Evolutionary conservation across 1,139 yeast species (phyloP).

Genomic region (Yamadazyma conglobata): DNA sequence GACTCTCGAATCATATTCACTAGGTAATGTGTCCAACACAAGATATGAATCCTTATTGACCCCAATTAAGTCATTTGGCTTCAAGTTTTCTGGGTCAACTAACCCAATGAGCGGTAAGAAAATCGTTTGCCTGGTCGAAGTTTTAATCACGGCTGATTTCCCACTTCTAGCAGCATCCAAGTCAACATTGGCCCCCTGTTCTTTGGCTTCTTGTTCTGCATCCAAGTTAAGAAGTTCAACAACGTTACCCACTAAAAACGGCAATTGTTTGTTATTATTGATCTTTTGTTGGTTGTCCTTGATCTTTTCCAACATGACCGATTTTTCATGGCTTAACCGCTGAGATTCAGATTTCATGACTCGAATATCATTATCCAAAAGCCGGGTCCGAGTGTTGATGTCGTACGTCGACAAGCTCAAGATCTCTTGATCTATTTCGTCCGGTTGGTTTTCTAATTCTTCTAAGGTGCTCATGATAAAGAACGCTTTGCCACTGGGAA

Average conservation of each 20-base stretch:
- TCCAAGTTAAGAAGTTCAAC: slow-evolving; percentile 89
- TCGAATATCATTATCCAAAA: slow-evolving; percentile 92
- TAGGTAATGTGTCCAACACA: slow-evolving; percentile 89
- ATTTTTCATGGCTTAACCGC: slow-evolving; percentile 86
- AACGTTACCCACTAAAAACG: slow-evolving; percentile 96
- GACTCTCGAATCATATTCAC: slow-evolving; percentile 95
- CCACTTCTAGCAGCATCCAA: slow-evolving; percentile 89
- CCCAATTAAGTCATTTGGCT: slow-evolving; percentile 96
- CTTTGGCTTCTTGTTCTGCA: slow-evolving; percentile 80
- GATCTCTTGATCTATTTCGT: slow-evolving; percentile 76
- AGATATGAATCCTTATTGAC: slow-evolving; percentile 96
- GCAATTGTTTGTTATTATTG: slow-evolving; percentile 91
- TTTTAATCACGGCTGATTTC: slow-evolving; percentile 96
- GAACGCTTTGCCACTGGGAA: slow-evolving; percentile 9
- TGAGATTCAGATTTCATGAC: slow-evolving; percentile 92
- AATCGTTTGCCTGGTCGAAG: slow-evolving; percentile 96
- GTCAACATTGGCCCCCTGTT: slow-evolving; percentile 95
- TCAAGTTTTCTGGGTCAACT: slow-evolving; percentile 81
- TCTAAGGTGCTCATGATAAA: slow-evolving; percentile 76
- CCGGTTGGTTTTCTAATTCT: slow-evolving; percentile 55
- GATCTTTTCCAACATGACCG: slow-evolving; percentile 89
- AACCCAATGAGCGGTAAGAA: slow-evolving; percentile 93
- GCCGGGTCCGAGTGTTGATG: slow-evolving; percentile 77
- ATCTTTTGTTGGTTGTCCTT: slow-evolving; percentile 96
- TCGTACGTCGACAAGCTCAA: slow-evolving; percentile 76